A percentile compares a stretch with the other conserved stretches of the same genome.
Evolutionary conservation across 495 filamentous ascomycete species (phyloP).

Genomic region (Trichoderma gamsii): DNA sequence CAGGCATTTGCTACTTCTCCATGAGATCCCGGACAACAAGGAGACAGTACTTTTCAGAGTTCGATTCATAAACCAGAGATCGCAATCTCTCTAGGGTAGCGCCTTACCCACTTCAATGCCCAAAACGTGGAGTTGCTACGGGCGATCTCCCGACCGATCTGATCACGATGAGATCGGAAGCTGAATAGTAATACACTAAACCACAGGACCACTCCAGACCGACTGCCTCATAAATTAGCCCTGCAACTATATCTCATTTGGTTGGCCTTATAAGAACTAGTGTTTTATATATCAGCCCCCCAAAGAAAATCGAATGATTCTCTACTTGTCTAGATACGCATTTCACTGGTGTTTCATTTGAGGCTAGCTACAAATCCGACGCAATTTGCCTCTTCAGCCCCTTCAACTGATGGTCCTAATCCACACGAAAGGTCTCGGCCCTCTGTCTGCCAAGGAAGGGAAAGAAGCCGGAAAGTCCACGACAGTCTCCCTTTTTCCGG

Average conservation of each 20-base stretch:
- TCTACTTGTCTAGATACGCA: not conserved
- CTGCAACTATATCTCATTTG: not conserved
- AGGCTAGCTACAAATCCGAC: too few relatives aligned
- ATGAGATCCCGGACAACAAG: too few relatives aligned
- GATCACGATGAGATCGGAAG: not conserved
- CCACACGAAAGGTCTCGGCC: too few relatives aligned
- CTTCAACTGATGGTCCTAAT: not conserved
- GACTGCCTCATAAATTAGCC: not conserved
- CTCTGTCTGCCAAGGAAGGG: not conserved
- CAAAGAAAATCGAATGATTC: not conserved
- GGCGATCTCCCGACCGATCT: constrained; percentile 3
- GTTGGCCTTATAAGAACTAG: too few relatives aligned
- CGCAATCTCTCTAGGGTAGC: not conserved
- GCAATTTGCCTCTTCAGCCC: not conserved
- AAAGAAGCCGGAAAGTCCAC: not conserved
- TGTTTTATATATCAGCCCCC: not conserved
- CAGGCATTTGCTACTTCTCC: too few relatives aligned
- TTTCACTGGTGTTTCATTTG: not conserved
- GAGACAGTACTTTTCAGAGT: not conserved
- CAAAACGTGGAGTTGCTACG: not conserved
- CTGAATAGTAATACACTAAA: not conserved
- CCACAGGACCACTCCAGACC: not conserved
- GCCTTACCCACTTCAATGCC: not conserved
- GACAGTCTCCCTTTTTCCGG: not conserved
- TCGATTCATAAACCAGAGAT: not conserved